These are phyloP conservation scores for Westerdykella ornata DNA, from an alignment of 2,329 filamentous ascomycete species.

Conservation along the genomic window DNA sequence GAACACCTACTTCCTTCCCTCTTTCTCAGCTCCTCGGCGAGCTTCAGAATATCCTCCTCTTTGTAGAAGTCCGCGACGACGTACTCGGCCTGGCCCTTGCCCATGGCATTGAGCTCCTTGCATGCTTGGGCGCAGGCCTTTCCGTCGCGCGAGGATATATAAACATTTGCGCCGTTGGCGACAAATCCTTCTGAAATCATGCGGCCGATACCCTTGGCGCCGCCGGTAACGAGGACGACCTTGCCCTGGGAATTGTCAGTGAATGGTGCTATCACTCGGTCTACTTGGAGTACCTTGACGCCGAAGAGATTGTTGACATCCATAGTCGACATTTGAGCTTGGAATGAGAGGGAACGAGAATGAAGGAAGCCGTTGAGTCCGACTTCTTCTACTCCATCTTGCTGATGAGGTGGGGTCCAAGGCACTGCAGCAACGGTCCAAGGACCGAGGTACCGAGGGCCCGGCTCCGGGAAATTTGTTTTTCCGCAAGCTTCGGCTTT, in stretches of 20 bases:
- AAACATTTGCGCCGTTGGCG: slow-evolving; percentile 60
- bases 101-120: slow-evolving; percentile 51
- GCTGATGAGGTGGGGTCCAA: slow-evolving; percentile 7
- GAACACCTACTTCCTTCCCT: slow-evolving; percentile 41
- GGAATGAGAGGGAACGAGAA: neutral
- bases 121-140: slow-evolving; percentile 54
- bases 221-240: slow-evolving; percentile 44
- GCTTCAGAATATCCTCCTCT: slow-evolving; percentile 52
- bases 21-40: slow-evolving; percentile 52
- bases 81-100: slow-evolving; percentile 52
- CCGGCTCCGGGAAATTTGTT: too few relatives aligned
- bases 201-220: slow-evolving; percentile 55
- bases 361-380: neutral
- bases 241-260: slow-evolving; percentile 28
- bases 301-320: slow-evolving; percentile 33
- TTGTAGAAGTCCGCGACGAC: slow-evolving; percentile 58
- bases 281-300: slow-evolving; percentile 26
- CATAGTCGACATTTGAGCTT: slow-evolving; percentile 19
- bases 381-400: slow-evolving; percentile 4
- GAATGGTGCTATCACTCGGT: neutral
- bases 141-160: slow-evolving; percentile 61
- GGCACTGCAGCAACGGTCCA: too few relatives aligned
- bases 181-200: slow-evolving; percentile 64
- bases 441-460: too few relatives aligned
- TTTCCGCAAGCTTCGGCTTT: too few relatives aligned